Percentiles rank a stretch among this genome's conserved stretches.
Evolutionary conservation across 2,329 filamentous ascomycete species (phyloP).

Genomic region (Colletotrichum sansevieriae): DNA sequence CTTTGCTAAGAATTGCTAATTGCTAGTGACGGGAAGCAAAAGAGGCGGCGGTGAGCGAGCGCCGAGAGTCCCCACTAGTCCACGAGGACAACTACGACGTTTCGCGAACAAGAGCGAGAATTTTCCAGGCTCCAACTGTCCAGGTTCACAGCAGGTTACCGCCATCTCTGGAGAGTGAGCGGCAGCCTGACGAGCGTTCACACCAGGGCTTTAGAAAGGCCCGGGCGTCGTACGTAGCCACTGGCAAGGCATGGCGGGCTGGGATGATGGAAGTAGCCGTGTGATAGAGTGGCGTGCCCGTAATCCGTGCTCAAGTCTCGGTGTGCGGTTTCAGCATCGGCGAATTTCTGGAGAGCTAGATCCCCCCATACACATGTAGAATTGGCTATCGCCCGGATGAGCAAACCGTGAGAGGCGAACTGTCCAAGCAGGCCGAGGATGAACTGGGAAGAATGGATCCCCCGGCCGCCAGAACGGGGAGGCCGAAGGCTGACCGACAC

Average conservation of each 20-base stretch:
- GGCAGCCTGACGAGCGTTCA: neutral
- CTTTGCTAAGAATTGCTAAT: constrained; percentile 11
- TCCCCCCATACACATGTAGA: neutral
- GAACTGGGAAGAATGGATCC: constrained; percentile 13
- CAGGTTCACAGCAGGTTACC: too few relatives aligned
- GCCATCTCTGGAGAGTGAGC: neutral
- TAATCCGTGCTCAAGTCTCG: constrained; percentile 30
- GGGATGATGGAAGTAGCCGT: constrained; percentile 37
- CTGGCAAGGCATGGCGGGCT: constrained; percentile 27
- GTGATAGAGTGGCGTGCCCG: constrained; percentile 21
- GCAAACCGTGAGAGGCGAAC: constrained; percentile 28
- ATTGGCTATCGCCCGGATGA: constrained; percentile 25
- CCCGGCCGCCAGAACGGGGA: constrained; percentile 34
- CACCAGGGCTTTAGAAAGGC: constrained; percentile 29
- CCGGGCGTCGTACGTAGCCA: constrained; percentile 33
- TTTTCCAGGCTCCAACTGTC: constrained; percentile 8
- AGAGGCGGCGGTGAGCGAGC: constrained; percentile 40
- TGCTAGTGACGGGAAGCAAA: constrained; percentile 10
- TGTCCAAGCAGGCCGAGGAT: constrained; percentile 28
- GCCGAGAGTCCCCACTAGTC: constrained; percentile 39
- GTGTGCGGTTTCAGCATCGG: constrained; percentile 34
- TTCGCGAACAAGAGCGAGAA: constrained; percentile 24
- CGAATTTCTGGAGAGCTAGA: constrained; percentile 29
- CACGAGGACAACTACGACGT: constrained; percentile 38
- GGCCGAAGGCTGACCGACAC: constrained; percentile 37